phyloP scores from a whole-genome alignment of 768 basidiomycete genomes.

The Russula compacta region DNA sequence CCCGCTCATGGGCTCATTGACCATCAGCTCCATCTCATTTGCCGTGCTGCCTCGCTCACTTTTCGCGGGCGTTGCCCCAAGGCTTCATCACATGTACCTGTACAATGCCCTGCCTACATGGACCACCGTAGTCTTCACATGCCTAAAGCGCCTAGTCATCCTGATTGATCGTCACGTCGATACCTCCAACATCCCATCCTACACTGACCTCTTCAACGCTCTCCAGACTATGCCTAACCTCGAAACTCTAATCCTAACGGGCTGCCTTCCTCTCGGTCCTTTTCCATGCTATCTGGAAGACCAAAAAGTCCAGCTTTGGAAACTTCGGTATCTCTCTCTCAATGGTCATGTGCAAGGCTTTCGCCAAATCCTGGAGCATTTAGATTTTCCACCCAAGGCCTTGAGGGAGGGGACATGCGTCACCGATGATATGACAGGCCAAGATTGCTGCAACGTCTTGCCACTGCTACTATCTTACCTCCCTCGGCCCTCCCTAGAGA shows the following conservation, averaged over 20 bases:
- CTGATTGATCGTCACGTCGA: background rate
- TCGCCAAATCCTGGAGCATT: background rate
- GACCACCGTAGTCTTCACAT: background rate
- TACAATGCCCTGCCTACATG: background rate
- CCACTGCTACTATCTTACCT: conserved; percentile 7
- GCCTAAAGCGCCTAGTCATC: background rate
- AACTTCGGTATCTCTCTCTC: conserved; percentile 2
- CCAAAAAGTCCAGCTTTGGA: background rate
- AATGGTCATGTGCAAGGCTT: background rate
- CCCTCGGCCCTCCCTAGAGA: conserved; percentile 9
- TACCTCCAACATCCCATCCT: background rate
- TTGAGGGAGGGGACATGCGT: background rate
- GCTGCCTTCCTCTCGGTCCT: conserved; percentile 2
- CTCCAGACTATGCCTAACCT: conserved; percentile 2
- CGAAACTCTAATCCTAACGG: background rate
- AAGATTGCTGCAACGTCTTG: conserved; percentile 10
- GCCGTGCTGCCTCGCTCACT: background rate
- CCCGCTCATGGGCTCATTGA: conserved; percentile 1
- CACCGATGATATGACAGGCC: conserved; percentile 7
- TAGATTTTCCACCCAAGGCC: background rate
- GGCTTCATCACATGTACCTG: background rate
- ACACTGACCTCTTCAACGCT: conserved; percentile 4
- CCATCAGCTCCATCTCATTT: background rate
- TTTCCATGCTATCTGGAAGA: background rate
- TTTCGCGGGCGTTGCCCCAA: background rate